These are phyloP conservation scores for Lasiosphaeria hispida DNA, from an alignment of 495 filamentous ascomycete species.

Conservation along the genomic window DNA sequence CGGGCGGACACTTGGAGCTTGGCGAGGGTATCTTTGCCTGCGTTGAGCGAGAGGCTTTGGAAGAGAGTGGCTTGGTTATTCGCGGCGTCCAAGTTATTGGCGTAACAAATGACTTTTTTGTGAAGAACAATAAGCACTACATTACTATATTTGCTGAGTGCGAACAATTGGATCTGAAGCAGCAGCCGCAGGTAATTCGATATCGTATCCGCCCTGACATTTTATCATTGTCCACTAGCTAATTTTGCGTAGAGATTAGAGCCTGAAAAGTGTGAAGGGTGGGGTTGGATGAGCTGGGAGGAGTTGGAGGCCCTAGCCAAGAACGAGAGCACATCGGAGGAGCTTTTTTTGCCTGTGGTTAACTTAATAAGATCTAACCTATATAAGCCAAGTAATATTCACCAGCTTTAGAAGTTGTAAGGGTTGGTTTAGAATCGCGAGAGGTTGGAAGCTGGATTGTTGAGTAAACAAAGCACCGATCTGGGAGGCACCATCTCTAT, in stretches of 20 bases:
- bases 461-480: too few relatives aligned
- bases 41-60: constrained; percentile 9
- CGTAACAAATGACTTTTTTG: constrained; percentile 12
- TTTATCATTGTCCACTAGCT: neutral
- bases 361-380: neutral
- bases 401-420: too few relatives aligned
- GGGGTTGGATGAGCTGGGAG: constrained; percentile 6
- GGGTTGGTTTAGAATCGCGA: too few relatives aligned
- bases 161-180: neutral
- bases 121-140: constrained; percentile 9
- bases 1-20: constrained; percentile 7
- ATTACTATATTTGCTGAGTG: constrained; percentile 5
- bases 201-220: too few relatives aligned
- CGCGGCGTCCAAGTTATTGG: constrained; percentile 5
- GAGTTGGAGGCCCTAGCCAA: constrained; percentile 1
- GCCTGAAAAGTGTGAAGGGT: constrained; percentile 14
- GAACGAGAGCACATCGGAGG: neutral
- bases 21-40: constrained; percentile 12
- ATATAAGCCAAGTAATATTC: too few relatives aligned
- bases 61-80: constrained; percentile 4
- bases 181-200: constrained; percentile 1
- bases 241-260: constrained; percentile 2
- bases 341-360: constrained; percentile 5
- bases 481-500: too few relatives aligned
- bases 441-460: too few relatives aligned